Base-by-base conservation (phyloP, 2,329 filamentous ascomycete species). In the Fusarium sp. region DNA sequence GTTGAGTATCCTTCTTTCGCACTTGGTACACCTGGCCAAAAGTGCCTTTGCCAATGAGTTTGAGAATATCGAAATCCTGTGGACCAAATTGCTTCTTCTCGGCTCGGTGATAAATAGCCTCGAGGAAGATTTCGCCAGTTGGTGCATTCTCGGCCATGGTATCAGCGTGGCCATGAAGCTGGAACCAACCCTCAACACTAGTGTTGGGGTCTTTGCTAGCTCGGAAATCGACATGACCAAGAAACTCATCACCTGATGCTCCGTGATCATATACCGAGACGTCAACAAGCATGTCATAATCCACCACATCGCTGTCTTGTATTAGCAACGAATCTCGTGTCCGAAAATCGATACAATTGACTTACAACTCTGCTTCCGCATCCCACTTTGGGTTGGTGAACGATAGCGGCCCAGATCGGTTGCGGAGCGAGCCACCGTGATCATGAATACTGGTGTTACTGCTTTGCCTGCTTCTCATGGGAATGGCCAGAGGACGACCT, bases 1-100 rank as follows among this genome's bases (percentile, higher is more conserved):
- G 91, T 75, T 91, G 90, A 1, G 95, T 98, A 79, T 99, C 96
- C 84, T 93, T 96, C 87, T 99, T 99, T 75, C 94, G 91, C 9
- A 99, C 96, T 80, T 99, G 96, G 79, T 98, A 99, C 4, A 99
- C 96, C 80, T 99, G 96, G 2, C 96, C 96, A 78, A 99, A 99
- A 0, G 96, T 99, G 58, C 96, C 96, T 82, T 98, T 98, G 68
- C 96, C 96, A 71, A 99, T 98, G 60, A 99, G 88, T 80, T 97
- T 96, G 67, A 99, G 83, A 55, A 99, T 97, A 74, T 97, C 91
- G 80, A 99, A 99, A 79, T 99, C 96, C 72, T 94, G 94, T 4
- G 96, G 96, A 3, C 96, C 96, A 76, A 95, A 97, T 69, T 96
- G 93, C 80, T 91, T 97, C 84, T 93, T 95, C 69, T 97, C 94